phyloP scores from a whole-genome alignment of 352 stramenopile genomes.

The Pythium rhizo-oryzae region DNA sequence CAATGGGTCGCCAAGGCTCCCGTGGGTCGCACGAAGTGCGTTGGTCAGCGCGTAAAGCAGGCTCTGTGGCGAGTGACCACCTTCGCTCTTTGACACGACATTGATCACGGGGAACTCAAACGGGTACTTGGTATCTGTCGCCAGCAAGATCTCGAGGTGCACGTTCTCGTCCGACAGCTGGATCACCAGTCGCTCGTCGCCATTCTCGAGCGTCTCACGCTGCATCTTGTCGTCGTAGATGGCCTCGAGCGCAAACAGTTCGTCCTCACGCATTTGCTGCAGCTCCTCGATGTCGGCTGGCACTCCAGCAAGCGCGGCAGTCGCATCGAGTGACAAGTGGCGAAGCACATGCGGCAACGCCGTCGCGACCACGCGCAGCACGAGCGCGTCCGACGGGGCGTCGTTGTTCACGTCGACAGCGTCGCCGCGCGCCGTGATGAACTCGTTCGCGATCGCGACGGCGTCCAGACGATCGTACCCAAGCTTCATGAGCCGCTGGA shows the following conservation, averaged over 20 bases:
- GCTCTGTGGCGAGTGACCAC: slow-evolving; percentile 40
- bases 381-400: slow-evolving; percentile 37
- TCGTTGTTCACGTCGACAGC: slow-evolving; percentile 31
- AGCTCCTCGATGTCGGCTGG: slow-evolving; percentile 46
- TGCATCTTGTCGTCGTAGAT: slow-evolving; percentile 82
- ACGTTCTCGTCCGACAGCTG: slow-evolving; percentile 48
- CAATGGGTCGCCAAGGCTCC: slow-evolving; percentile 67
- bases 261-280: slow-evolving; percentile 58
- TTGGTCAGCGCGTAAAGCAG: slow-evolving; percentile 54
- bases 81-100: slow-evolving; percentile 42
- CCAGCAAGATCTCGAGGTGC: slow-evolving; percentile 59
- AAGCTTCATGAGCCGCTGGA: slow-evolving; percentile 79
- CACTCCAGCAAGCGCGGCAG: background rate
- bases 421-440: slow-evolving; percentile 16
- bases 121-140: slow-evolving; percentile 61
- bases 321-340: slow-evolving; percentile 26
- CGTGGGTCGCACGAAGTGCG: slow-evolving; percentile 45
- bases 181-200: slow-evolving; percentile 44
- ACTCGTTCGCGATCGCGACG: slow-evolving; percentile 47
- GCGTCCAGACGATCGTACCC: slow-evolving; percentile 71
- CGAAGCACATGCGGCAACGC: slow-evolving; percentile 52
- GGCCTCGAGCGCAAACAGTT: slow-evolving; percentile 77
- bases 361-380: slow-evolving; percentile 43
- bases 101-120: slow-evolving; percentile 70
- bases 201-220: slow-evolving; percentile 32